Evolutionary conservation across 768 basidiomycete genomes (phyloP).

Genomic region (Leccinum boreale): DNA sequence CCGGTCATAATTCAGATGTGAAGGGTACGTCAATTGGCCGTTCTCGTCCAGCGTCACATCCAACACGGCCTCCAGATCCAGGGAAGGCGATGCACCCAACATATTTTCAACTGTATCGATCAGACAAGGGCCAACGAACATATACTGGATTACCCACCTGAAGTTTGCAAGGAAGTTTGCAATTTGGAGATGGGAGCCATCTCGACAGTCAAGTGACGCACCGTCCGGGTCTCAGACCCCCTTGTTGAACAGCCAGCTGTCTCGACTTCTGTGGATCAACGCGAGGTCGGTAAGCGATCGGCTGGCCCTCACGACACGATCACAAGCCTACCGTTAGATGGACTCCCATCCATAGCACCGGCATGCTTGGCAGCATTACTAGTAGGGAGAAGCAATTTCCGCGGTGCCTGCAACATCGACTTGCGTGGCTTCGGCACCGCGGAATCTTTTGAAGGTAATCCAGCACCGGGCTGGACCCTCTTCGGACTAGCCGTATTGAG

Average conservation of each 20-base stretch:
- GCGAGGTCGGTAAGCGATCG: neutral
- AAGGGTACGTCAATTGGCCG: constrained; percentile 1
- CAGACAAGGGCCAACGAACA: constrained; percentile 1
- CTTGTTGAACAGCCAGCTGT: constrained; percentile 4
- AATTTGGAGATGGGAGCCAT: neutral
- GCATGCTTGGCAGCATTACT: neutral
- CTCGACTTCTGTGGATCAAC: constrained; percentile 7
- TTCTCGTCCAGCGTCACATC: constrained; percentile 2
- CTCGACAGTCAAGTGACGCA: neutral
- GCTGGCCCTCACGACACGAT: neutral
- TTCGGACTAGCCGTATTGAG: constrained; percentile 1
- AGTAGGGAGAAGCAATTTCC: neutral
- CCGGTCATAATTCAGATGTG: neutral
- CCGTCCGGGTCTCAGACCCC: constrained; percentile 17
- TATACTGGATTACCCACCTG: constrained; percentile 4
- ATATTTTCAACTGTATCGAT: constrained; percentile 4
- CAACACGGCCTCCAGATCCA: constrained; percentile 14
- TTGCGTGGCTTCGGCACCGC: constrained; percentile 3
- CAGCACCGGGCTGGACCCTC: constrained; percentile 6
- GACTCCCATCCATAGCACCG: neutral
- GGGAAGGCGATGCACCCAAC: constrained; percentile 11
- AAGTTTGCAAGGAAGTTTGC: neutral
- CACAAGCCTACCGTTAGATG: constrained; percentile 1
- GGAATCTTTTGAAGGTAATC: constrained; percentile 3
- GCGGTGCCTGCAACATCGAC: constrained; percentile 13